Evolutionary conservation across 768 basidiomycete species (phyloP), one percentile per base, ranked within the genome.

Genomic region (Lactarius psammicola): DNA sequence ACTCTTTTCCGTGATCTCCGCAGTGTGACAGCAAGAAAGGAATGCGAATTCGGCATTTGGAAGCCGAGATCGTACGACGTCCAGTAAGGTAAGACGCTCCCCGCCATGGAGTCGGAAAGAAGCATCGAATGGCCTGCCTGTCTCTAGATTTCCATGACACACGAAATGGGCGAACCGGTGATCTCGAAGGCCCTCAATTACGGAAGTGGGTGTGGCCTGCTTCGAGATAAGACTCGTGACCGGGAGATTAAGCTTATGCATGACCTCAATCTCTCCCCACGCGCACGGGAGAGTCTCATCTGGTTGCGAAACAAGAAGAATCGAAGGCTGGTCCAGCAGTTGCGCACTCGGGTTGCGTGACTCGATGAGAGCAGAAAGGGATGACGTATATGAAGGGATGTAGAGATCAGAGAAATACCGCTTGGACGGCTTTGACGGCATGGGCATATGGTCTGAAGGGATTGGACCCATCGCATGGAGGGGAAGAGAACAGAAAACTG

Each of bases 301-400:
- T 42, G n/a, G 56, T 10, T 57, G 56, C 2, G 26, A 49, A 10
- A 65, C 28, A 17, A 57, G 34, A 11, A 65, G 49, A 1, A 65
- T 2, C 10, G 36, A 42, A n/a, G 64, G 64, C 9, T 26, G 13
- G 9, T 60, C 51, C 0, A 36, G 7, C 3, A 34, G 31, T 4
- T n/a, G 18, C 30, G 33, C 23, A 7, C 6, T 11, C 6, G 28
- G 20, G 17, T 36, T 46, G 33, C 65, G 38, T 2, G 49, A 42
- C 5, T 51, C 46, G 18, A 68, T 57, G n/a, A 68, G 40, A 9
- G 67, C 51, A 11, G 49, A 56, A 9, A 68, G 56, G 11, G 67
- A 44, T 15, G 67, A 63, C 3, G 63, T 64, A 36, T 68, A 68
- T 11, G 67, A 68, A 26, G 59, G 60, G 18, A 65, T 30, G 20